Conservation (phyloP, 164 flowering plant species). For the Buxus sempervirens region DNA sequence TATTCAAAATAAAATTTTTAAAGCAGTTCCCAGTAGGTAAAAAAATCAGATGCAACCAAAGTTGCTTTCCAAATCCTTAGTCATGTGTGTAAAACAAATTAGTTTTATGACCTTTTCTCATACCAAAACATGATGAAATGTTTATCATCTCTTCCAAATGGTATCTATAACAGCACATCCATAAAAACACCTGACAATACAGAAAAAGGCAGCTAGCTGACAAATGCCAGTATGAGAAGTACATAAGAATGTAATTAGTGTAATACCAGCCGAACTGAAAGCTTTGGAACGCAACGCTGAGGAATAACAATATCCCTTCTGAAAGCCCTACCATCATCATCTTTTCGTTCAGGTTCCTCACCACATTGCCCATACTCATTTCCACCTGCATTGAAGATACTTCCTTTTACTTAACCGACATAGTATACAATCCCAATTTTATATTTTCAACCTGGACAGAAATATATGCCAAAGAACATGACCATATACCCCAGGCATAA, state of each 20-base stretch:
- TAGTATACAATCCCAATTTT: neutral
- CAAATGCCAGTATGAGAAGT: neutral
- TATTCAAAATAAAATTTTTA: too few relatives aligned
- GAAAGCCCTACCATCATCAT: slow-evolving; percentile 59
- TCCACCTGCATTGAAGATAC: slow-evolving; percentile 63
- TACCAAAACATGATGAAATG: too few relatives aligned
- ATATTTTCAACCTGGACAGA: neutral
- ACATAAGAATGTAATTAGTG: neutral
- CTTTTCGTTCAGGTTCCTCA: slow-evolving; percentile 90
- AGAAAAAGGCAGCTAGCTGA: neutral
- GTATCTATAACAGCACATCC: too few relatives aligned
- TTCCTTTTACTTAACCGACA: neutral
- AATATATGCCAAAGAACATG: neutral
- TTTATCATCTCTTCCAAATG: too few relatives aligned
- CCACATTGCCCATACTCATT: slow-evolving; percentile 99
- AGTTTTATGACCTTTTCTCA: too few relatives aligned
- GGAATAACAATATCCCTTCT: slow-evolving; percentile 93
- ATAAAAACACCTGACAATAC: too few relatives aligned
- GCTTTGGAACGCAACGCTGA: slow-evolving; percentile 87
- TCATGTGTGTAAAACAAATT: too few relatives aligned
- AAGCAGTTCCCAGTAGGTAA: too few relatives aligned
- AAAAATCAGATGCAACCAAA: too few relatives aligned
- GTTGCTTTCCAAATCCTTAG: too few relatives aligned
- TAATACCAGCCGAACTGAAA: slow-evolving; percentile 84
- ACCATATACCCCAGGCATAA: slow-evolving; percentile 91